phyloP scores from a whole-genome alignment of 139 green algal species.

The Zygnema cylindricum region DNA sequence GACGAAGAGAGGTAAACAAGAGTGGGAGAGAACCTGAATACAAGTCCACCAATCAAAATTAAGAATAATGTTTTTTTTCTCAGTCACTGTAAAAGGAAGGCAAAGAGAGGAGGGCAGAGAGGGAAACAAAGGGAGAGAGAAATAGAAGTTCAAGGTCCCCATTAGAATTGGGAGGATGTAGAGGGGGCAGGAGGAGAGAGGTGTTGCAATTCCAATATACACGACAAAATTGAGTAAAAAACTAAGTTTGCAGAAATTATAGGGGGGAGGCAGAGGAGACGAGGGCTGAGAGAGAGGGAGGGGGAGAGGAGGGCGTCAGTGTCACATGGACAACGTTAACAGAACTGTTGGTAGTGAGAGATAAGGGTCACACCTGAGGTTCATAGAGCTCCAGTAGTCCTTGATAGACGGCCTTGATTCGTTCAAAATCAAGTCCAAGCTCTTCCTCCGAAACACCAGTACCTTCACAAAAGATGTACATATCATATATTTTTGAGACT shows the following conservation, averaged over 20 bases:
- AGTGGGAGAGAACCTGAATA: too few relatives aligned
- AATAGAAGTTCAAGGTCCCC: too few relatives aligned
- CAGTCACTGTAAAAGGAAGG: too few relatives aligned
- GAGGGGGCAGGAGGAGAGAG: neutral
- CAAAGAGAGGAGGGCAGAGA: too few relatives aligned
- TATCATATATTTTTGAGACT: too few relatives aligned
- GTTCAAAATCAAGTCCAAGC: conserved; percentile 5
- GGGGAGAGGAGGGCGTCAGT: neutral
- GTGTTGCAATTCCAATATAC: conserved; percentile 4
- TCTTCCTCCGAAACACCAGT: too few relatives aligned
- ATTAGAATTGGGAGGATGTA: too few relatives aligned
- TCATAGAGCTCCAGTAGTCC: conserved; percentile 35
- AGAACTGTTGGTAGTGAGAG: neutral
- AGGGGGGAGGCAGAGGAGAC: neutral
- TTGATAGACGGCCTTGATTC: conserved; percentile 9
- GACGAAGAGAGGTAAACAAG: too few relatives aligned
- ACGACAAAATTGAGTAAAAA: neutral
- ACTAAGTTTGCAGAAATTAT: neutral
- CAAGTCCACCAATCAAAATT: too few relatives aligned
- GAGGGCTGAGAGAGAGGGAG: neutral
- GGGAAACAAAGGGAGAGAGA: too few relatives aligned
- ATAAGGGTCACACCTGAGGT: neutral
- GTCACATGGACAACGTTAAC: neutral
- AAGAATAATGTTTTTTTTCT: too few relatives aligned
- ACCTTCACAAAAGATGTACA: too few relatives aligned